Conservation (phyloP, 352 stramenopile species). For the Pythium monospermum region DNA sequence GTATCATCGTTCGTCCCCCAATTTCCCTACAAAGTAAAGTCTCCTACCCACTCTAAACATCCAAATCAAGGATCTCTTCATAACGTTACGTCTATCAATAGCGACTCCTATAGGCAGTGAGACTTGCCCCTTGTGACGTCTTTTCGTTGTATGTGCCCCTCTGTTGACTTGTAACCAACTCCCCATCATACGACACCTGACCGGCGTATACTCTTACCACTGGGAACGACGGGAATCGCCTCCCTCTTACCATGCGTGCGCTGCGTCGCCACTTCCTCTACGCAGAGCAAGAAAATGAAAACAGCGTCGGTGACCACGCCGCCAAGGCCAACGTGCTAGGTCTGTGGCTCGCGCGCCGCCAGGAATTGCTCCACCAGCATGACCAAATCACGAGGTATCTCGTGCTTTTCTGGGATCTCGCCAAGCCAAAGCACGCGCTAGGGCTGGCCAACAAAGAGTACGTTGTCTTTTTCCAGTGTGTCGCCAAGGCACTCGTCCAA, state of each 20-base stretch:
- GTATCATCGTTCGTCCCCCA: too few relatives aligned
- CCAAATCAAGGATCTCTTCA: too few relatives aligned
- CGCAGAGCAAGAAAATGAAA: conserved; percentile 48
- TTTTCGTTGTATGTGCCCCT: too few relatives aligned
- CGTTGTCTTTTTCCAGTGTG: conserved; percentile 52
- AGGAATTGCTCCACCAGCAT: conserved; percentile 25
- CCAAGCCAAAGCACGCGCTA: conserved; percentile 26
- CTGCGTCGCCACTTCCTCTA: conserved; percentile 66
- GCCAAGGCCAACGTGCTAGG: conserved; percentile 39
- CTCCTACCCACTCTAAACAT: too few relatives aligned
- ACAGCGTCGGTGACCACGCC: conserved; percentile 48
- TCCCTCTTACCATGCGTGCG: background rate
- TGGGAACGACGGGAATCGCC: too few relatives aligned
- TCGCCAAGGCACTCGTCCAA: conserved; percentile 55
- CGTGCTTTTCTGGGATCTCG: conserved; percentile 55
- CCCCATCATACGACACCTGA: too few relatives aligned
- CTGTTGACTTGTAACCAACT: conserved; percentile 1
- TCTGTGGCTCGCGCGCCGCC: conserved; percentile 49
- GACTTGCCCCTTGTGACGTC: too few relatives aligned
- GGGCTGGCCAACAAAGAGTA: conserved; percentile 28
- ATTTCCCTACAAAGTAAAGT: too few relatives aligned
- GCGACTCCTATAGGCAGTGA: too few relatives aligned
- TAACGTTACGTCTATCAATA: too few relatives aligned
- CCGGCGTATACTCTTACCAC: too few relatives aligned
- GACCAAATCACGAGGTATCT: conserved; percentile 27